phyloP scores from a whole-genome alignment of 371 early-diverging fungal species.

The Catenaria anguillulae region DNA sequence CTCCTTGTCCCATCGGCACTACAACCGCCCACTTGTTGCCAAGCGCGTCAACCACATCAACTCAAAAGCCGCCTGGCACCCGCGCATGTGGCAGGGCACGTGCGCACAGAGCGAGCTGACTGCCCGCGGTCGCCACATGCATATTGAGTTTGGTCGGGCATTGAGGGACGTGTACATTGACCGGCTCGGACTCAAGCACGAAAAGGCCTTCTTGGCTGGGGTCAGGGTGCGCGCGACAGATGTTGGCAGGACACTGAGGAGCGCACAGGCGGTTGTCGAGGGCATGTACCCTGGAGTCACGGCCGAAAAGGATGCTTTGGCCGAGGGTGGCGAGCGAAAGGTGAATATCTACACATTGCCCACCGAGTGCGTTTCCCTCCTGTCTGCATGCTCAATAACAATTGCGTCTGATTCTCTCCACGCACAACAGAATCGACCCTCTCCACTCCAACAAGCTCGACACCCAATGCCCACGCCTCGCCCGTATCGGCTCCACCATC shows the following conservation, averaged over 20 bases:
- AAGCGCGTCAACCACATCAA: neutral
- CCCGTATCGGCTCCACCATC: neutral
- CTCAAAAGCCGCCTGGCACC: neutral
- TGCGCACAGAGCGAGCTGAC: neutral
- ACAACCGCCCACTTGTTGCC: neutral
- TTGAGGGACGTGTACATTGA: neutral
- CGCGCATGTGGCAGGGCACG: slow-evolving; percentile 4
- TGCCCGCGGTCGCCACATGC: neutral
- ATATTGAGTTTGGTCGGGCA: neutral
- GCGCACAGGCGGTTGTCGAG: neutral
- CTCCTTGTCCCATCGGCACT: too few relatives aligned
- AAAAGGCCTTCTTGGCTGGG: neutral
- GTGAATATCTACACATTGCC: neutral
- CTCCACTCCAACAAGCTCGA: slow-evolving; percentile 7
- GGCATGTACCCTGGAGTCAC: neutral
- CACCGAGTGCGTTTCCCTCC: too few relatives aligned
- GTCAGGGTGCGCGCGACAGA: neutral
- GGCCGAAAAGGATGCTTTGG: too few relatives aligned
- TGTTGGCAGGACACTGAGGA: neutral
- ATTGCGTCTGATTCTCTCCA: too few relatives aligned
- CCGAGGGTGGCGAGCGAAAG: neutral
- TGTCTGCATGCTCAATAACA: too few relatives aligned
- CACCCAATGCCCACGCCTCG: neutral
- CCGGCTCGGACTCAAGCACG: too few relatives aligned
- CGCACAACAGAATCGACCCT: neutral